phyloP scores from a whole-genome alignment of 768 basidiomycete genomes.

The Rhizopogon vinicolor region DNA sequence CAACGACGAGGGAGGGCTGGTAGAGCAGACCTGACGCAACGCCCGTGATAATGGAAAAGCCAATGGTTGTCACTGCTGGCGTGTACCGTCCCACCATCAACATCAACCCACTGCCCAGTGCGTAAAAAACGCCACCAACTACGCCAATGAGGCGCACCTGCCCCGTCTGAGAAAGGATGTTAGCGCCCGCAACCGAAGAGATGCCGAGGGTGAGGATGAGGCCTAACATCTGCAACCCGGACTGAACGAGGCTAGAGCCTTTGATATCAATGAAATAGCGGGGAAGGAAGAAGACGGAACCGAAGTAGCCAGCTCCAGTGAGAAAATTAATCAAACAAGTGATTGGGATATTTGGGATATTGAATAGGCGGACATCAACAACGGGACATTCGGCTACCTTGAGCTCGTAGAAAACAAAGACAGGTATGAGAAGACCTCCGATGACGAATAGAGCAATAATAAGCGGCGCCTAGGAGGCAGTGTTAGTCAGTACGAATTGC shows the following conservation, averaged over 20 bases:
- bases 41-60: slow-evolving; percentile 27
- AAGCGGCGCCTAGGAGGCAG: slow-evolving; percentile 18
- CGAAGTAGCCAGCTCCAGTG: slow-evolving; percentile 33
- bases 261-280: slow-evolving; percentile 35
- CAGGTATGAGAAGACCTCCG: slow-evolving; percentile 26
- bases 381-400: slow-evolving; percentile 27
- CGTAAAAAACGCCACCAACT: slow-evolving; percentile 26
- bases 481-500: background rate
- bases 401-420: slow-evolving; percentile 32
- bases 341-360: slow-evolving; percentile 29
- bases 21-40: slow-evolving; percentile 27
- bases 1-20: slow-evolving; percentile 31
- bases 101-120: slow-evolving; percentile 29
- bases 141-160: slow-evolving; percentile 26
- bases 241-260: slow-evolving; percentile 25
- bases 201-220: slow-evolving; percentile 28
- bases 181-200: slow-evolving; percentile 31
- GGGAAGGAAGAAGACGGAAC: slow-evolving; percentile 33
- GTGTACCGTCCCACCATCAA: slow-evolving; percentile 26
- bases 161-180: slow-evolving; percentile 27
- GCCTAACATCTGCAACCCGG: slow-evolving; percentile 32
- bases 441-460: slow-evolving; percentile 25
- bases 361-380: slow-evolving; percentile 29
- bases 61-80: slow-evolving; percentile 22
- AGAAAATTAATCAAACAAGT: slow-evolving; percentile 33